phyloP scores from a whole-genome alignment of 305 asterid species.

The Fraxinus albicans region DNA sequence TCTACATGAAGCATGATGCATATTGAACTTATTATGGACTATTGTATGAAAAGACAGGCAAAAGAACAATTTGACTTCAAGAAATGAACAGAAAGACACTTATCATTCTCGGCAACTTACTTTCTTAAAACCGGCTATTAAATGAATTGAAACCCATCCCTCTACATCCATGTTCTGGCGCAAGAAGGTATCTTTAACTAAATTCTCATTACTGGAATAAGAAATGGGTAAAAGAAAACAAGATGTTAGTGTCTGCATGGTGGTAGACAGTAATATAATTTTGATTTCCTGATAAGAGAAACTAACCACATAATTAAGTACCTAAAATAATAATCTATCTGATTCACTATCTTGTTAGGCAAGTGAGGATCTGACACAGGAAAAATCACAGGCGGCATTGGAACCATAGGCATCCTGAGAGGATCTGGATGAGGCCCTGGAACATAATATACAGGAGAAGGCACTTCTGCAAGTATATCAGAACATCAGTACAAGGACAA shows the following conservation, averaged over 20 bases:
- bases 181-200: slow-evolving; percentile 62
- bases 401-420: slow-evolving; percentile 54
- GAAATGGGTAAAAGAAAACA: not conserved
- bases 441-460: slow-evolving; percentile 45
- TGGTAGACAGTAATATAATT: not conserved
- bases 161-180: slow-evolving; percentile 72
- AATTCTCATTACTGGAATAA: slow-evolving; percentile 61
- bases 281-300: not conserved
- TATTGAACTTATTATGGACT: not conserved
- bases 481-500: slow-evolving; percentile 20
- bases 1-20: not conserved
- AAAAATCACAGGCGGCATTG: slow-evolving; percentile 41
- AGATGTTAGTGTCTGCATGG: not conserved
- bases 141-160: slow-evolving; percentile 74
- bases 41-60: not conserved
- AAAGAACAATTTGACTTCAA: not conserved
- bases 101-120: slow-evolving; percentile 39
- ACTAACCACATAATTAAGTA: slow-evolving; percentile 11
- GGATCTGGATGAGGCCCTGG: slow-evolving; percentile 53
- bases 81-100: not conserved
- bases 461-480: slow-evolving; percentile 49
- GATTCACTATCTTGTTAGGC: slow-evolving; percentile 52
- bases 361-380: slow-evolving; percentile 54
- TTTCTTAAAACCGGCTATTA: slow-evolving; percentile 71
- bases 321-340: slow-evolving; percentile 85